Conservation (phyloP, 129 eudicot species). For the Centaurea solstitialis region DNA sequence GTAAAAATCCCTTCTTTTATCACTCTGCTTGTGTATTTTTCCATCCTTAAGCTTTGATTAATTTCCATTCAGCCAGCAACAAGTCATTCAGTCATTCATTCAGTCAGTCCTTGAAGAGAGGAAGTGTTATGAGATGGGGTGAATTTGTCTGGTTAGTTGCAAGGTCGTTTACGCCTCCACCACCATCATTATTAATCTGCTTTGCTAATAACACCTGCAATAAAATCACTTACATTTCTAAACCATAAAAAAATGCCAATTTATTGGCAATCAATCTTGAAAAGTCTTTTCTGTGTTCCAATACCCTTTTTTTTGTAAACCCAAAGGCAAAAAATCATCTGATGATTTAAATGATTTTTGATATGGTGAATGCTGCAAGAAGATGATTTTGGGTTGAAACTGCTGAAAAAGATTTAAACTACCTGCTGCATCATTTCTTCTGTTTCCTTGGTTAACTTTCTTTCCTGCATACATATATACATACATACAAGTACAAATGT, state of each 20-base stretch:
- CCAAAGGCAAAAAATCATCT: no score
- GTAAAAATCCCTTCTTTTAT: background rate
- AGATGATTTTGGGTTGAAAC: background rate
- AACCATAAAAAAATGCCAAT: background rate
- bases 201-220: background rate
- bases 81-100: no score
- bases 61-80: background rate
- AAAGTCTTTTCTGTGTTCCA: background rate
- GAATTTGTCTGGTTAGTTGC: slow-evolving; percentile 8
- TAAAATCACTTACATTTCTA: background rate
- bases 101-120: background rate
- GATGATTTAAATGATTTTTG: no score
- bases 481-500: background rate
- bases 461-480: background rate
- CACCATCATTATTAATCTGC: background rate
- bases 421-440: slow-evolving; percentile 5
- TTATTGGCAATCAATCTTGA: background rate
- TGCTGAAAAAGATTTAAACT: background rate
- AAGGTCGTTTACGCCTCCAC: background rate
- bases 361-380: no score
- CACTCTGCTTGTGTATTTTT: no score
- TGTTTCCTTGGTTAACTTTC: background rate
- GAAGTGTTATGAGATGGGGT: background rate
- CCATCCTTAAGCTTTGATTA: background rate
- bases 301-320: no score